These are phyloP conservation scores for Aureobasidium sp. DNA, from an alignment of 2,329 filamentous ascomycete genomes.

Conservation along the genomic window DNA sequence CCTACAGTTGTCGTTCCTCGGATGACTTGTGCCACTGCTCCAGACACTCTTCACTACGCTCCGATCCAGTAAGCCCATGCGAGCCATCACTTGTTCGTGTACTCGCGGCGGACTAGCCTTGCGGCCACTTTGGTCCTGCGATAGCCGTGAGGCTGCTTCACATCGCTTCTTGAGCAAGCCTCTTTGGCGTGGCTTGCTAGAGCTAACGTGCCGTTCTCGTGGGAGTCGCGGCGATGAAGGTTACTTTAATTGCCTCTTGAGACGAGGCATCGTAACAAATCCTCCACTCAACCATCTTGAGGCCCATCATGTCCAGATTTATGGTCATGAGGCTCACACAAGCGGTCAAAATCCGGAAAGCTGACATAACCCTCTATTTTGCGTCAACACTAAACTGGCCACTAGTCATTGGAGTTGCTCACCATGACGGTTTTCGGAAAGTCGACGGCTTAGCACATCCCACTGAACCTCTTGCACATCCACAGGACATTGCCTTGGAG, in stretches of 20 bases:
- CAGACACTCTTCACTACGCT: no score
- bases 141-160: neutral
- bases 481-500: constrained; percentile 8
- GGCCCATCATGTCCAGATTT: neutral
- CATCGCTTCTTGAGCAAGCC: neutral
- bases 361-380: constrained; percentile 15
- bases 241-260: neutral
- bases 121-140: neutral
- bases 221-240: neutral
- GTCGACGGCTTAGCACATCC: constrained; percentile 13
- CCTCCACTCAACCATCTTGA: neutral
- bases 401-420: neutral
- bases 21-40: neutral
- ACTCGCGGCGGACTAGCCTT: neutral
- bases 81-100: neutral
- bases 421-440: constrained; percentile 15
- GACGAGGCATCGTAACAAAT: neutral
- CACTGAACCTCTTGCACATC: constrained; percentile 8
- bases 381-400: neutral
- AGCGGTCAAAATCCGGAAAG: constrained; percentile 16
- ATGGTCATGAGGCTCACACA: constrained; percentile 8
- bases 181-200: neutral
- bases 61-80: neutral
- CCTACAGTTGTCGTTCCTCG: neutral
- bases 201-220: neutral